These are phyloP conservation scores for Borealophlyctis nickersoniae DNA, from an alignment of 192 early-diverging fungal species.

Conservation along the genomic window DNA sequence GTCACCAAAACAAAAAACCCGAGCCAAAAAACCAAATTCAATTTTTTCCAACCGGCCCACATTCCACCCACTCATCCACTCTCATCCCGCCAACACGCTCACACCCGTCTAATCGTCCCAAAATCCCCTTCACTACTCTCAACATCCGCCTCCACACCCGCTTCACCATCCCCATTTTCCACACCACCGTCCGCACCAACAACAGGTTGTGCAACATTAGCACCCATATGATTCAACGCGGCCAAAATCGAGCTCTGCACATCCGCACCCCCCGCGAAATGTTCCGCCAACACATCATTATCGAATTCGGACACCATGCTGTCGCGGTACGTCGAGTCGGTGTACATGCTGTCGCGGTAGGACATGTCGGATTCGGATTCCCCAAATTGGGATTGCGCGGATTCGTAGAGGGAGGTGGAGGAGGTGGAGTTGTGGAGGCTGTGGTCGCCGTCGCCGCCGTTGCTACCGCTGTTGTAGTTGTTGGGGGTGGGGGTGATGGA, in stretches of 20 bases:
- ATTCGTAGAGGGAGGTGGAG: neutral
- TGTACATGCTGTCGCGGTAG: neutral
- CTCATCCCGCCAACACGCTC: too few relatives aligned
- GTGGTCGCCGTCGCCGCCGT: neutral
- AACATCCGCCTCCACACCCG: too few relatives aligned
- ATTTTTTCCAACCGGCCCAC: too few relatives aligned
- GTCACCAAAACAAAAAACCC: too few relatives aligned
- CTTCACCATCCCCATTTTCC: too few relatives aligned
- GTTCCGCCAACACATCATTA: neutral
- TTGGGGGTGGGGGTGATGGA: neutral
- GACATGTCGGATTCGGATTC: neutral
- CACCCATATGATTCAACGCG: neutral
- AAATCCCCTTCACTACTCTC: too few relatives aligned
- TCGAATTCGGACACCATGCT: neutral
- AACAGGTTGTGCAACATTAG: too few relatives aligned
- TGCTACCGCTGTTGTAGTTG: neutral
- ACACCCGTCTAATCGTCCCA: too few relatives aligned
- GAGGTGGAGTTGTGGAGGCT: neutral
- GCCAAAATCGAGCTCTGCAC: constrained; percentile 1
- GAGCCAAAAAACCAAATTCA: too few relatives aligned
- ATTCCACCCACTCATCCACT: too few relatives aligned
- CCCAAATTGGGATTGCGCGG: neutral
- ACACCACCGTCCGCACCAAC: too few relatives aligned
- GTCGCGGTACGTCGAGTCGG: neutral
- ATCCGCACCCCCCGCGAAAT: neutral